Conservation (phyloP, 352 stramenopile species). For the Pythium grandisporangium region DNA sequence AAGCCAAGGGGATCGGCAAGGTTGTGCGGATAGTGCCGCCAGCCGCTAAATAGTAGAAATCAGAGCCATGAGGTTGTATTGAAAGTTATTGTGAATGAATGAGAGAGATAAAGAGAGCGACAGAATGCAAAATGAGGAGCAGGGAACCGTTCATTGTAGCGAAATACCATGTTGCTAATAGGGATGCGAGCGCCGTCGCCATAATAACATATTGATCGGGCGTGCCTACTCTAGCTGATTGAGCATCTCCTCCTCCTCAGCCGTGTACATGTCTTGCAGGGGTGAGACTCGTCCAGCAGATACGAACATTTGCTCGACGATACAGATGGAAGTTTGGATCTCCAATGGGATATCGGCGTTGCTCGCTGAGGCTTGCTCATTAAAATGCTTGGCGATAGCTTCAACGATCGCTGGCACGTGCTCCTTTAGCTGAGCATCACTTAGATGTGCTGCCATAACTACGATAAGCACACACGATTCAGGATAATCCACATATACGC, state of each 20-base stretch:
- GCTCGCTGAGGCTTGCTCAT: constrained; percentile 12
- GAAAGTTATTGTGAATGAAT: no score
- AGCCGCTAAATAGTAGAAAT: no score
- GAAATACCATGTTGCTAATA: no score
- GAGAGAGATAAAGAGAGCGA: no score
- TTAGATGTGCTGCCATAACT: constrained; percentile 13
- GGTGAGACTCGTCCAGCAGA: constrained; percentile 41
- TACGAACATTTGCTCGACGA: constrained; percentile 57
- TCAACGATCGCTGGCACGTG: constrained; percentile 32
- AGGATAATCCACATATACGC: background rate
- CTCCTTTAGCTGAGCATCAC: constrained; percentile 22
- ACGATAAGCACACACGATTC: background rate
- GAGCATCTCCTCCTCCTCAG: constrained; percentile 67
- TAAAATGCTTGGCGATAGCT: constrained; percentile 23
- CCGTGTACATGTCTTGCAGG: constrained; percentile 69
- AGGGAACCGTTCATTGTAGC: no score
- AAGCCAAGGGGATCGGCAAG: constrained; percentile 95
- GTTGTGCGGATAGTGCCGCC: constrained; percentile 64
- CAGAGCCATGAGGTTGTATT: no score
- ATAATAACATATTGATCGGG: no score
- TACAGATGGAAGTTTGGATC: constrained; percentile 53
- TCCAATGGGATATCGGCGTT: constrained; percentile 43
- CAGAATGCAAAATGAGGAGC: no score
- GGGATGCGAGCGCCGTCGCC: no score
- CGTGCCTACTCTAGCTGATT: constrained; percentile 30